Percentiles rank a stretch among this genome's conserved stretches.
Conservation (phyloP, 2,329 filamentous ascomycete genomes). For the Emergomyces africanus region DNA sequence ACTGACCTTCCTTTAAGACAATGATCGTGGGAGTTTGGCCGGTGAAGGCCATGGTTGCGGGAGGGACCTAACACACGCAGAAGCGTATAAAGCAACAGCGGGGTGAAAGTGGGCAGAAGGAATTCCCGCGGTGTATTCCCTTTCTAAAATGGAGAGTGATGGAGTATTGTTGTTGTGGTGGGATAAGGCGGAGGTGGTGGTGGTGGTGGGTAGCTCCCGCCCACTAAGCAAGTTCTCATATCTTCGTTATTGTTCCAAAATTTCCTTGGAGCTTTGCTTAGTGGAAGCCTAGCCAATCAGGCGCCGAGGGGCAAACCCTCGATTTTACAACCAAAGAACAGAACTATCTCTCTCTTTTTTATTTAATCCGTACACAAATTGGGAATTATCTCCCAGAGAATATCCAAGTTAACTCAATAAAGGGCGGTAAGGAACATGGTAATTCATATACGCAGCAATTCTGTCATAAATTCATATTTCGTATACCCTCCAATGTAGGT, state of each 20-base stretch:
- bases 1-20: constrained; percentile 88
- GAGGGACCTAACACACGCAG: constrained; percentile 3
- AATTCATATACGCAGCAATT: background rate
- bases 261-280: constrained; percentile 28
- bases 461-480: background rate
- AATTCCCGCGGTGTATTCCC: background rate
- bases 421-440: background rate
- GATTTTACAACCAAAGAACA: background rate
- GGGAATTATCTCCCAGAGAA: background rate
- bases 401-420: background rate
- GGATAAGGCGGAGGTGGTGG: background rate
- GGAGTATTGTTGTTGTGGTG: background rate
- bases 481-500: background rate
- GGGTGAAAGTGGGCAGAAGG: background rate
- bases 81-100: background rate
- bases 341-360: background rate
- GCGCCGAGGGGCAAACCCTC: constrained; percentile 9
- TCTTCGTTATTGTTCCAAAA: constrained; percentile 26
- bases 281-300: constrained; percentile 25
- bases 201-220: background rate
- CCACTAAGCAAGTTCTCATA: constrained; percentile 13
- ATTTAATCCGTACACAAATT: background rate
- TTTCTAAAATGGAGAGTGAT: background rate
- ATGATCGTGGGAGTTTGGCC: constrained; percentile 97
- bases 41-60: constrained; percentile 73